A percentile compares a stretch with the other conserved stretches of the same genome.
Conservation (phyloP, 2,329 filamentous ascomycete genomes). For the Aureobasidium sp. region DNA sequence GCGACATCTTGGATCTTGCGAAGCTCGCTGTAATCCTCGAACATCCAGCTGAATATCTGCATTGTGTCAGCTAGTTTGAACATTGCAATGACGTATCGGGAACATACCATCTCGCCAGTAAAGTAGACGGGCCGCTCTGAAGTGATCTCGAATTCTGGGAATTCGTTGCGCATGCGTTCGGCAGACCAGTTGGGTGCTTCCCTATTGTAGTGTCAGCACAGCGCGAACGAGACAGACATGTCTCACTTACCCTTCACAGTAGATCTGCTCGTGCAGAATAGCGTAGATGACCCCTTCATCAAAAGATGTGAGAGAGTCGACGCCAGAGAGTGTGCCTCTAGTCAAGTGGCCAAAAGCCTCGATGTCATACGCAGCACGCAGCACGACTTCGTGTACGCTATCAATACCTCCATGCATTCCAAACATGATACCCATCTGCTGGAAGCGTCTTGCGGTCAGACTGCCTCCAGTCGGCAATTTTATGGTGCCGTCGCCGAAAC, state of each 20-base stretch:
- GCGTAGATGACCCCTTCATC: slow-evolving; percentile 77
- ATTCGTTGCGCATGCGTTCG: slow-evolving; percentile 48
- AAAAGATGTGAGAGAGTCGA: slow-evolving; percentile 61
- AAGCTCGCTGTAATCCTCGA: slow-evolving; percentile 71
- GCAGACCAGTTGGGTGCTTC: slow-evolving; percentile 67
- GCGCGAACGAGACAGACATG: background rate
- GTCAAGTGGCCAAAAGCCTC: slow-evolving; percentile 68
- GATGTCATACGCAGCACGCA: slow-evolving; percentile 63
- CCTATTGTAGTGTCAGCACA: background rate
- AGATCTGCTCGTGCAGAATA: slow-evolving; percentile 79
- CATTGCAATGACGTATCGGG: background rate
- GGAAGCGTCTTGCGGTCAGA: slow-evolving; percentile 64
- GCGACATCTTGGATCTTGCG: slow-evolving; percentile 58
- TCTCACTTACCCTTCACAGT: slow-evolving; percentile 55
- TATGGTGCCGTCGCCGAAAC: slow-evolving; percentile 47
- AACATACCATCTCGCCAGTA: slow-evolving; percentile 71
- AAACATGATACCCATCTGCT: slow-evolving; percentile 69
- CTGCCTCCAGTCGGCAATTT: slow-evolving; percentile 61
- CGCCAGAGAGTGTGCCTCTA: slow-evolving; percentile 55
- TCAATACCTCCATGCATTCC: slow-evolving; percentile 73
- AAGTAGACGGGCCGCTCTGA: slow-evolving; percentile 57
- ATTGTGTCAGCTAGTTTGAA: background rate
- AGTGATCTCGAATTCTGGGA: slow-evolving; percentile 39
- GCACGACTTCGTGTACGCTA: slow-evolving; percentile 61
- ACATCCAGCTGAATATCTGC: slow-evolving; percentile 69